Conservation (phyloP, 768 basidiomycete genomes). For the Leccinum arenicola region DNA sequence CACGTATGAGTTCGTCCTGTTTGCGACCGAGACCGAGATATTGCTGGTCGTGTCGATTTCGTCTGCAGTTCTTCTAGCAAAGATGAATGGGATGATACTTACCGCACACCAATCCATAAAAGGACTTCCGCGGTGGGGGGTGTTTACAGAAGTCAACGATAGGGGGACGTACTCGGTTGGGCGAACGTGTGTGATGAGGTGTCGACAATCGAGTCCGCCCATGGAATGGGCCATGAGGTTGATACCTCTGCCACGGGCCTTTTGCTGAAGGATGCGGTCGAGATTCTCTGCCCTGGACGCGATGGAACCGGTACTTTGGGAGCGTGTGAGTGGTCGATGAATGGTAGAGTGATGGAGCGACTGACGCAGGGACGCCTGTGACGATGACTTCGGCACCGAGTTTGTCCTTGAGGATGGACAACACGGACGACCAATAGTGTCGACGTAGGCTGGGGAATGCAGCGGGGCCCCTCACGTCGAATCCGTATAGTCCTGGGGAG, state of each 20-base stretch:
- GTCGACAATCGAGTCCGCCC: constrained; percentile 95
- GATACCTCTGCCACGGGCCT: constrained; percentile 71
- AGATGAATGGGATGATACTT: constrained; percentile 27
- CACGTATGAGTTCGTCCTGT: constrained; percentile 23
- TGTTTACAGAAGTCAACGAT: constrained; percentile 85
- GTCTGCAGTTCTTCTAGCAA: constrained; percentile 11
- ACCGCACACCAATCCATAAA: constrained; percentile 99
- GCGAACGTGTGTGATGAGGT: constrained; percentile 83
- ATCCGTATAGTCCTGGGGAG: constrained; percentile 82
- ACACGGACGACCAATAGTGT: constrained; percentile 93
- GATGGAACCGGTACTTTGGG: constrained; percentile 81
- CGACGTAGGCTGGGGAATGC: constrained; percentile 80
- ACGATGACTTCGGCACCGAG: constrained; percentile 95
- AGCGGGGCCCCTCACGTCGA: constrained; percentile 83
- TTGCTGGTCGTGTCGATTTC: constrained; percentile 45
- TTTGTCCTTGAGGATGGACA: constrained; percentile 73
- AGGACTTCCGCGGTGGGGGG: constrained; percentile 93
- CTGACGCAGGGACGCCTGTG: constrained; percentile 89
- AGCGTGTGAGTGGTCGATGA: background rate
- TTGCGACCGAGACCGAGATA: constrained; percentile 88
- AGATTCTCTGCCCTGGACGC: constrained; percentile 74
- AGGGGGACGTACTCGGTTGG: constrained; percentile 82
- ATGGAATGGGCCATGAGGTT: constrained; percentile 97
- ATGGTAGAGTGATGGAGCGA: background rate
- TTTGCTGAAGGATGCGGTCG: constrained; percentile 65